A percentile compares a stretch with the other conserved stretches of the same genome.
These are phyloP conservation scores for Hysterangium stoloniferum DNA, from an alignment of 768 basidiomycete species.

Conservation along the genomic window DNA sequence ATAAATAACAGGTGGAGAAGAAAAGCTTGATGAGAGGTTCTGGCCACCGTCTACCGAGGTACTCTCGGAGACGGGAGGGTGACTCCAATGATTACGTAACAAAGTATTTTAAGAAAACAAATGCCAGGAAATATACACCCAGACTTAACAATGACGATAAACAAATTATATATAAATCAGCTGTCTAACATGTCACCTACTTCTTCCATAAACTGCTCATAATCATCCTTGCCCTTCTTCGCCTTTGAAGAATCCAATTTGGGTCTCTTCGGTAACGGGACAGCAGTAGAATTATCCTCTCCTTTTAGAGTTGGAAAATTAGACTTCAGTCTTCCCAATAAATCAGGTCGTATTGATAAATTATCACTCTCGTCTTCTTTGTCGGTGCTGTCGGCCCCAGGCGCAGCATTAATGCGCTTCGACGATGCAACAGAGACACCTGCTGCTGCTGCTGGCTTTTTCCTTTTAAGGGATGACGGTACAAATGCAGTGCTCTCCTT, in stretches of 20 bases:
- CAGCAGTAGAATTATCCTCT: slow-evolving; percentile 15
- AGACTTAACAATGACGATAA: background rate
- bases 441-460: slow-evolving; percentile 29
- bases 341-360: slow-evolving; percentile 49
- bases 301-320: slow-evolving; percentile 44
- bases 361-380: slow-evolving; percentile 24
- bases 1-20: background rate
- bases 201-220: slow-evolving; percentile 69
- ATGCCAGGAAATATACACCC: too few species aligned
- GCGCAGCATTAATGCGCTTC: slow-evolving; percentile 56
- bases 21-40: background rate
- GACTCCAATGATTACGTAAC: slow-evolving; percentile 1
- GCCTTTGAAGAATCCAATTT: slow-evolving; percentile 22
- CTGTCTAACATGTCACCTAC: slow-evolving; percentile 48
- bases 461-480: slow-evolving; percentile 74
- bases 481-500: slow-evolving; percentile 93
- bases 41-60: background rate
- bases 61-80: background rate
- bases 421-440: slow-evolving; percentile 24
- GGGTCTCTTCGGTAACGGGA: too few species aligned
- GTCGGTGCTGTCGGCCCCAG: slow-evolving; percentile 34
- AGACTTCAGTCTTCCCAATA: slow-evolving; percentile 51
- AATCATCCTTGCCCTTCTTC: slow-evolving; percentile 52
- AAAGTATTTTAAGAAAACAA: background rate
- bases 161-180: background rate